Base-by-base conservation (phyloP, 2,329 filamentous ascomycete genomes). In the Ophiostoma himal-ulmi region DNA sequence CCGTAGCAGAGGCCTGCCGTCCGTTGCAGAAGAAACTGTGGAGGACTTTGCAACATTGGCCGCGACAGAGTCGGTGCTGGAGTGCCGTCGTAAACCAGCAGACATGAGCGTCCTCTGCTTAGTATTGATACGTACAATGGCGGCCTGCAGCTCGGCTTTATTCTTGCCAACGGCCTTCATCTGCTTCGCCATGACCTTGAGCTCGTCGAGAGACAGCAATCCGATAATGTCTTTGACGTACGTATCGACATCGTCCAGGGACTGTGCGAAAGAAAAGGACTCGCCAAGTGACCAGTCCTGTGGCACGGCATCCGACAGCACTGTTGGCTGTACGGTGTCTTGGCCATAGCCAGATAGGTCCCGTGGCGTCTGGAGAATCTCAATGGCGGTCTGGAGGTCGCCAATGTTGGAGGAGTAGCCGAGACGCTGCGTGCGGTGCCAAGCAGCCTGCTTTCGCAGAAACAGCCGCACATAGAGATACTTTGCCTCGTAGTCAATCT, bases 381-480 rank as follows among this genome's bases (percentile, higher is more conserved):
- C 78, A 3, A 93, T 88, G 1, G 92, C 91, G 17, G 80, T 77
- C 17, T 88, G 82, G 54, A 94, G 82, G 77, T 97, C 87, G 64
- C 89, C 85, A 72, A 99, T 91, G 77, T 98, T 94, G 73, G 88
- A 86, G 76, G 94, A 87, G 76, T 97, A 97, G 1, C 88, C 88
- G 36, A 99, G 80, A 30, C 88, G 87, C 75, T 86, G 88, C 73
- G 93, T 86, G 11, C 95, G 89, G 81, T 97, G 93, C 95, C 95
- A 99, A 1, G 89, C 89, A 30, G 91, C 91, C 1, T 92, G 93
- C 78, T 99, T 99, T 66, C 95, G 89, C 3, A 99, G 83, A 77
- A 99, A 99, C 1, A 99, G 82, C 30, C 95, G 89, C 17, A 98
- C 94, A 80, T 97, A 97, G 88, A 99, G 80, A 79, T 96, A 98